Percentiles rank a stretch among this genome's conserved stretches.
These are phyloP conservation scores for Neurospora africana DNA, from an alignment of 495 filamentous ascomycete species.

Conservation along the genomic window DNA sequence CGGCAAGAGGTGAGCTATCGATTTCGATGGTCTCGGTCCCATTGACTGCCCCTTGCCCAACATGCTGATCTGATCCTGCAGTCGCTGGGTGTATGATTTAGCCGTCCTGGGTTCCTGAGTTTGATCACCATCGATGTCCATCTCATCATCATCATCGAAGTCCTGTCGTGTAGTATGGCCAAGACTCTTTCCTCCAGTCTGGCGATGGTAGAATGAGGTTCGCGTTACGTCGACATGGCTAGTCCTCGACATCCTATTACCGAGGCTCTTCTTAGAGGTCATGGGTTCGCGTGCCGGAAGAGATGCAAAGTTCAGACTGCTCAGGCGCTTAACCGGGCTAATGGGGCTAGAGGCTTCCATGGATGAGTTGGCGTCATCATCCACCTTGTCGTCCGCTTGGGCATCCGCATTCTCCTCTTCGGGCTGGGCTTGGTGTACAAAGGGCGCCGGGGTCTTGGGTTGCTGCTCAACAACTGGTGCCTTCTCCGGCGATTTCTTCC, in stretches of 20 bases:
- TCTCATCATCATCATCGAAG: constrained; percentile 36
- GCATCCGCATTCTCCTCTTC: constrained; percentile 11
- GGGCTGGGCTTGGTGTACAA: constrained; percentile 2
- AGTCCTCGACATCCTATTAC: constrained; percentile 53
- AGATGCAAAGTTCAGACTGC: constrained; percentile 85
- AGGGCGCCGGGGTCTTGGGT: constrained; percentile 1
- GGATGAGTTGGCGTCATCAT: constrained; percentile 38
- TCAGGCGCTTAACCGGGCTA: constrained; percentile 61
- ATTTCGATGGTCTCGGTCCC: constrained; percentile 55
- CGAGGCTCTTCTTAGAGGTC: constrained; percentile 65
- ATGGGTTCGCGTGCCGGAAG: constrained; percentile 85
- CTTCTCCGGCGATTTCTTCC: constrained; percentile 1
- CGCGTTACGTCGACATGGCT: constrained; percentile 68
- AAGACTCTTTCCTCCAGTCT: constrained; percentile 50
- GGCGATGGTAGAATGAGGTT: constrained; percentile 53
- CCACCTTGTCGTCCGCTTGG: constrained; percentile 35
- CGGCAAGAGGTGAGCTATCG: constrained; percentile 44
- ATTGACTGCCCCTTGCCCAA: constrained; percentile 67
- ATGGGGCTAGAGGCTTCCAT: constrained; percentile 42
- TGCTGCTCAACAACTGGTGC: not conserved
- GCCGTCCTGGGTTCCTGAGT: constrained; percentile 27
- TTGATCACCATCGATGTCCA: constrained; percentile 48
- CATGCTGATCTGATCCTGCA: constrained; percentile 90
- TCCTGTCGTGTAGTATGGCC: constrained; percentile 31
- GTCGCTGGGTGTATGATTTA: constrained; percentile 79